A percentile compares a stretch with the other conserved stretches of the same genome.
These are phyloP conservation scores for Nothophytophthora sp. DNA, from an alignment of 352 stramenopile species.

Conservation along the genomic window DNA sequence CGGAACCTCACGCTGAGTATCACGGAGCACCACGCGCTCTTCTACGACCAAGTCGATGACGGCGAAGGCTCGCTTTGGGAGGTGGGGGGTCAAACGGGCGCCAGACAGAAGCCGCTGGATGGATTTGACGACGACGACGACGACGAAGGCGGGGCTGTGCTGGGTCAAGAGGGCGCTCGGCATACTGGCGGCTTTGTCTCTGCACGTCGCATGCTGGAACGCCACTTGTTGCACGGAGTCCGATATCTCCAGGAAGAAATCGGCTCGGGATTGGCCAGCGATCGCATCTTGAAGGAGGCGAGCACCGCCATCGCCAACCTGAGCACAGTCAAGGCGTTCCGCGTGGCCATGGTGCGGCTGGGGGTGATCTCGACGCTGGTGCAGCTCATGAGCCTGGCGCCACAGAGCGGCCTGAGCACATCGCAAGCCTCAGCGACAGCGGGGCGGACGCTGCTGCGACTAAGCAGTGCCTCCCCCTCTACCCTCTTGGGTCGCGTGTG, in stretches of 20 bases:
- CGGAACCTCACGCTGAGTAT: conserved; percentile 73
- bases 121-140: conserved; percentile 6
- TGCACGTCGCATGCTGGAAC: conserved; percentile 46
- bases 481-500: conserved; percentile 46
- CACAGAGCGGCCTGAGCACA: conserved; percentile 6
- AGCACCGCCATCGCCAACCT: conserved; percentile 70
- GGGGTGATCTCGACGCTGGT: conserved; percentile 59
- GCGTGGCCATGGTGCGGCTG: conserved; percentile 51
- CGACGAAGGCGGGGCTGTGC: background rate
- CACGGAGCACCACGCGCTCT: conserved; percentile 52
- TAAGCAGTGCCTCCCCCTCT: conserved; percentile 4
- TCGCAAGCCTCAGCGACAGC: background rate
- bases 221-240: conserved; percentile 60
- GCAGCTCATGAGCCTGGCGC: conserved; percentile 27
- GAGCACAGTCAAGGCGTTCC: conserved; percentile 62
- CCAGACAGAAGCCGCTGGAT: conserved; percentile 2
- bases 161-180: background rate
- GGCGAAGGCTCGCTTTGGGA: conserved; percentile 10
- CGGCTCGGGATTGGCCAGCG: conserved; percentile 24
- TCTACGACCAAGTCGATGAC: conserved; percentile 37
- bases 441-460: background rate
- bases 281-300: conserved; percentile 57
- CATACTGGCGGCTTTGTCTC: background rate
- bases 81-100: background rate
- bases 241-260: conserved; percentile 66